Conservation (phyloP, 345 rosid species). For the Salix suchowensis region DNA sequence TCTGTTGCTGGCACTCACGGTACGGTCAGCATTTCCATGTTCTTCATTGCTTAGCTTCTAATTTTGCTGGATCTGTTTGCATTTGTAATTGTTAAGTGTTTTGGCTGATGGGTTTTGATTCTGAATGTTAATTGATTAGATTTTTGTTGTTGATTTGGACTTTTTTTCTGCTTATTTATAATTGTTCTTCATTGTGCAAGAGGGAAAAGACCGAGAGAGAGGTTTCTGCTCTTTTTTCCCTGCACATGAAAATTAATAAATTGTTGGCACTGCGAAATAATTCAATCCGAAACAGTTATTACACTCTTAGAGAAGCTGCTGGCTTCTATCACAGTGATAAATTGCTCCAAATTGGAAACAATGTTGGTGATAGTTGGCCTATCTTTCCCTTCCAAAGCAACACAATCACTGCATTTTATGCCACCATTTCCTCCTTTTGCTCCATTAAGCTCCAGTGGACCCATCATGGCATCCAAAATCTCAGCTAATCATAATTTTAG, state of each 20-base stretch:
- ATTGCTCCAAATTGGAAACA: constrained; percentile 59
- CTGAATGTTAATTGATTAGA: not conserved
- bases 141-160: constrained; percentile 9
- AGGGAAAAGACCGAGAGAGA: too few relatives aligned
- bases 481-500: constrained; percentile 35
- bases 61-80: not conserved
- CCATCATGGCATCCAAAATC: constrained; percentile 58
- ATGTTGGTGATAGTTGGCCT: constrained; percentile 60
- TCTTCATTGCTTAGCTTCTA: not conserved
- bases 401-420: constrained; percentile 69
- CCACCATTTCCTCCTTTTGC: constrained; percentile 71
- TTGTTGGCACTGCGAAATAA: too few relatives aligned
- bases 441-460: constrained; percentile 44
- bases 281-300: constrained; percentile 47
- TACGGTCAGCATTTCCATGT: too few relatives aligned
- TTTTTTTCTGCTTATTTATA: too few relatives aligned
- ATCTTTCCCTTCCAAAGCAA: constrained; percentile 59
- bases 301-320: constrained; percentile 62
- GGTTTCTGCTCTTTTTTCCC: too few relatives aligned
- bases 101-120: constrained; percentile 11
- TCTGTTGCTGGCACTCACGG: too few relatives aligned
- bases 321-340: constrained; percentile 33
- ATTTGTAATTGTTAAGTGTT: not conserved
- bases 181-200: too few relatives aligned
- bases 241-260: too few relatives aligned